Evolutionary conservation across 140 eudicot species (phyloP).

Genomic region (Stevia rebaudiana): DNA sequence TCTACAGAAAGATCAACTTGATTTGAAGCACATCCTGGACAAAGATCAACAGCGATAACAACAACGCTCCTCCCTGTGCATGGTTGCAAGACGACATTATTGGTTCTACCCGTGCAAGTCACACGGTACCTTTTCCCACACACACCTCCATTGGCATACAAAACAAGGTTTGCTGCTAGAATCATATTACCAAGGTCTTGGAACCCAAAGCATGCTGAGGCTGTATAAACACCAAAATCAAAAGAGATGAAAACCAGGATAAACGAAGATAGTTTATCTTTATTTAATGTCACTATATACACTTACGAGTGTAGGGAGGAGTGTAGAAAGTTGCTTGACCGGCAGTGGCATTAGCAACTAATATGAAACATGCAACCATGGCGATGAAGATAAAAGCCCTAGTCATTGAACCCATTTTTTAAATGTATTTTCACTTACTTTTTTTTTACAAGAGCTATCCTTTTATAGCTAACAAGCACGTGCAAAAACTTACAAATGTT

Average conservation of each 20-base stretch:
- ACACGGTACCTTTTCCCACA: conserved; percentile 41
- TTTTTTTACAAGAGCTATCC: too few species aligned
- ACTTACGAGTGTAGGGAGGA: conserved; percentile 34
- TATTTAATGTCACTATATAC: background rate
- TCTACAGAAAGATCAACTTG: conserved; percentile 53
- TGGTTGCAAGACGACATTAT: conserved; percentile 24
- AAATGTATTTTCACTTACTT: too few species aligned
- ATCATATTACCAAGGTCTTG: conserved; percentile 36
- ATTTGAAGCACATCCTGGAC: conserved; percentile 38
- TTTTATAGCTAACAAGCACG: too few species aligned
- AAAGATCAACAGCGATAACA: conserved; percentile 49
- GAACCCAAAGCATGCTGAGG: conserved; percentile 42
- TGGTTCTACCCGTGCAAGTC: conserved; percentile 39
- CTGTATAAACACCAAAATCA: conserved; percentile 7
- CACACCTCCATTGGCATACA: conserved; percentile 33
- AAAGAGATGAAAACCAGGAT: background rate
- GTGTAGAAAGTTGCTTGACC: conserved; percentile 38
- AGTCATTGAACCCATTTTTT: conserved; percentile 14
- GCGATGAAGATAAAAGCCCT: conserved; percentile 15
- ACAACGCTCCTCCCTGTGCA: conserved; percentile 32
- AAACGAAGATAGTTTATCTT: background rate
- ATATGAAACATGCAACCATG: conserved; percentile 26
- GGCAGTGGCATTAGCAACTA: conserved; percentile 26
- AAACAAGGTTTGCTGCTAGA: conserved; percentile 37
- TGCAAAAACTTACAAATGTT: too few species aligned